phyloP scores from a whole-genome alignment of 805 yeast genomes.

The Wickerhamomyces hampshirensis region DNA sequence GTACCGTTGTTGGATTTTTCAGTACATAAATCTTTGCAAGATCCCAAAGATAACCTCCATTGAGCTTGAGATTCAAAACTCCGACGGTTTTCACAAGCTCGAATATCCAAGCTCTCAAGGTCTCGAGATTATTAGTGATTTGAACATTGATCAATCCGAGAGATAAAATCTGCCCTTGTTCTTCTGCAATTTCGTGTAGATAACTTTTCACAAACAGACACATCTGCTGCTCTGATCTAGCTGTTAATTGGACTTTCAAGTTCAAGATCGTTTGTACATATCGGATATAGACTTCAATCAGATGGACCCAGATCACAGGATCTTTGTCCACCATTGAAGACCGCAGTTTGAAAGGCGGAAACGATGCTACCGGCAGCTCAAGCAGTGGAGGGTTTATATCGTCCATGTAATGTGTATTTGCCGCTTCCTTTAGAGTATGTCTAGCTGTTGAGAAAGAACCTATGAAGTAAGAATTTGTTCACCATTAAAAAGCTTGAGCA shows the following conservation, averaged over 20 bases:
- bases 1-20: conserved; percentile 38
- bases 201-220: conserved; percentile 52
- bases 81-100: conserved; percentile 51
- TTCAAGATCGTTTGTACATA: conserved; percentile 36
- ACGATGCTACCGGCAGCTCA: conserved; percentile 58
- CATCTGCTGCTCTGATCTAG: conserved; percentile 54
- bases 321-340: conserved; percentile 78
- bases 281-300: conserved; percentile 59
- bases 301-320: conserved; percentile 79
- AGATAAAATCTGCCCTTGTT: conserved; percentile 55
- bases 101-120: conserved; percentile 38
- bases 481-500: too few species aligned
- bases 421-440: too few species aligned
- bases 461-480: too few species aligned
- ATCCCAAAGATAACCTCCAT: conserved; percentile 62
- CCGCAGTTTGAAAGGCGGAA: conserved; percentile 70
- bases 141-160: conserved; percentile 71
- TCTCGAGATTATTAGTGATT: conserved; percentile 47
- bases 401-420: too few species aligned
- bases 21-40: conserved; percentile 50
- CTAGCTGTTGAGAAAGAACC: background rate
- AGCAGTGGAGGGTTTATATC: conserved; percentile 9
- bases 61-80: conserved; percentile 48
- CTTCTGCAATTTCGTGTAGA: conserved; percentile 57
- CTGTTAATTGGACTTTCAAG: conserved; percentile 36